Percentiles rank a stretch among this genome's conserved stretches.
These are phyloP conservation scores for Dioszegia crocea DNA, from an alignment of 768 basidiomycete genomes.

Conservation along the genomic window DNA sequence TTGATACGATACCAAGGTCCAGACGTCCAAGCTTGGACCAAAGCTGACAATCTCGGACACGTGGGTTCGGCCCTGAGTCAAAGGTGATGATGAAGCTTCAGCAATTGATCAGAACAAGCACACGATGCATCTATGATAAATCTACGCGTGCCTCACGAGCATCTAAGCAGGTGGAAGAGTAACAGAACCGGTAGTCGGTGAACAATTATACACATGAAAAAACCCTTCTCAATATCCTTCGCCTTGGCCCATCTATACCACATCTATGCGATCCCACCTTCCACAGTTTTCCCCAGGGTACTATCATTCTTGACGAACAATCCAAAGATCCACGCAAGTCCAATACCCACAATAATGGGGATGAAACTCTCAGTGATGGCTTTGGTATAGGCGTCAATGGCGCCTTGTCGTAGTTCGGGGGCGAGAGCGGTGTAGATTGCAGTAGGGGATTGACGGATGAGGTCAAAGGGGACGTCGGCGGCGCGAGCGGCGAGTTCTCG, in stretches of 20 bases:
- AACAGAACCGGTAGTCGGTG: not conserved
- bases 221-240: not conserved
- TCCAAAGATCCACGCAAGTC: conserved; percentile 22
- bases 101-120: too few relatives aligned
- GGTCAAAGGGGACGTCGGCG: conserved; percentile 32
- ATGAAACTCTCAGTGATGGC: conserved; percentile 37
- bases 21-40: too few relatives aligned
- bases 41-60: too few relatives aligned
- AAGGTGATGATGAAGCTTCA: too few relatives aligned
- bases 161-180: not conserved
- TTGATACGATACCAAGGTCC: too few relatives aligned
- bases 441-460: conserved; percentile 29
- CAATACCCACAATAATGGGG: conserved; percentile 34
- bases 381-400: conserved; percentile 42
- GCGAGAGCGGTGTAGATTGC: conserved; percentile 27
- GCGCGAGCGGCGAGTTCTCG: conserved; percentile 22
- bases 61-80: too few relatives aligned
- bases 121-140: too few relatives aligned
- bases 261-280: conserved; percentile 4
- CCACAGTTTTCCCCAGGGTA: conserved; percentile 24
- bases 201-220: not conserved
- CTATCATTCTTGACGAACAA: conserved; percentile 38
- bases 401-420: conserved; percentile 18
- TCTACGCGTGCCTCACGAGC: too few relatives aligned
- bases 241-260: not conserved